Conservation (phyloP, 768 basidiomycete species). For the Trametes gibbosa region DNA sequence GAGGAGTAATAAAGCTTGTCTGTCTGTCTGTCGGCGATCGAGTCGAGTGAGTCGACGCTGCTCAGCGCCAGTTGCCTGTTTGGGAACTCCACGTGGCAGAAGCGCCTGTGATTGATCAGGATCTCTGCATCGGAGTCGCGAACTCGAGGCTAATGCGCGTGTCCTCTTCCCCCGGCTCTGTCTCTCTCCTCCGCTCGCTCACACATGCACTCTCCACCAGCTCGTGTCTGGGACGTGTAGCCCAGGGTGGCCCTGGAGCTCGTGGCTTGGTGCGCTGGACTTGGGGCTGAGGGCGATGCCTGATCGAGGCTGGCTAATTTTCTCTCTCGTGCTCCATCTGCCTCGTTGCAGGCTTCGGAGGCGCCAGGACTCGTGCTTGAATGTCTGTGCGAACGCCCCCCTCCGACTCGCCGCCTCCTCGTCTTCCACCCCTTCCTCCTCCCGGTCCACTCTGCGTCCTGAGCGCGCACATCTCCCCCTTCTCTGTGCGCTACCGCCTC, state of each 20-base stretch:
- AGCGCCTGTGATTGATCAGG: not conserved
- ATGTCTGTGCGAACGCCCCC: constrained; percentile 2
- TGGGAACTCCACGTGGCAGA: not conserved
- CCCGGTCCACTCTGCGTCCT: not conserved
- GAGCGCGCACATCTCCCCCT: not conserved
- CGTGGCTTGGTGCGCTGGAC: not conserved
- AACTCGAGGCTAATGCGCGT: not conserved
- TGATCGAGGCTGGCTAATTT: constrained; percentile 4
- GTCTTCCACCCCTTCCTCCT: constrained; percentile 2
- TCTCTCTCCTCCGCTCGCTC: not conserved
- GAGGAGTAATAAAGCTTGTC: too few relatives aligned
- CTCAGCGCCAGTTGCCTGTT: not conserved
- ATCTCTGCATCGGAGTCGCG: not conserved
- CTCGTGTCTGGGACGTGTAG: too few relatives aligned
- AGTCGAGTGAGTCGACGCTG: not conserved
- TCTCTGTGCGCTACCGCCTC: constrained; percentile 4
- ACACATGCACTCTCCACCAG: too few relatives aligned
- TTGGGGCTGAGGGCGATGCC: not conserved
- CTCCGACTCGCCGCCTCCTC: not conserved
- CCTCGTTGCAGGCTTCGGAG: constrained; percentile 32
- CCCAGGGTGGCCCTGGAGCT: too few relatives aligned
- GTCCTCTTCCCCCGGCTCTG: not conserved
- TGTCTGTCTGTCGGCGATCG: not conserved
- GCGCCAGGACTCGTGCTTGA: constrained; percentile 20
- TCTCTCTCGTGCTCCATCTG: not conserved